Percentiles rank a stretch among this genome's conserved stretches.
Conservation (phyloP, 257 asterid species). For the Jacaranda copaia region DNA sequence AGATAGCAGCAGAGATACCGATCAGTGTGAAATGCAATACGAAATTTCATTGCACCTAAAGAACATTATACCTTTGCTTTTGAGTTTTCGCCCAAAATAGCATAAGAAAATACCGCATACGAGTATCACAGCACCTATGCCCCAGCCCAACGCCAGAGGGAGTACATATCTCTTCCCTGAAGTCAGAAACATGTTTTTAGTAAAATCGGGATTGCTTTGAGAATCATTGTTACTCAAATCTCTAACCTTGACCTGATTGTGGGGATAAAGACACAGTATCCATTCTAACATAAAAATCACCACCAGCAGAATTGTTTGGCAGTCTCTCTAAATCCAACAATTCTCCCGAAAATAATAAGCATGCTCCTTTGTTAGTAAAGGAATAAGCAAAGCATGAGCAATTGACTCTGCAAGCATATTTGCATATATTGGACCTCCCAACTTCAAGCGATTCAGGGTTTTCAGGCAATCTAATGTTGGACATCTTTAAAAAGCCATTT, state of each 20-base stretch:
- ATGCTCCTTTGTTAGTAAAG: slow-evolving; percentile 23
- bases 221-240: background rate
- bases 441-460: slow-evolving; percentile 29
- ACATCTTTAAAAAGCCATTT: background rate
- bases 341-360: slow-evolving; percentile 24
- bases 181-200: background rate
- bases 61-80: slow-evolving; percentile 29
- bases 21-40: background rate
- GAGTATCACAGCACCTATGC: slow-evolving; percentile 4
- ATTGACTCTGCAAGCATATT: slow-evolving; percentile 26
- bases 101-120: slow-evolving; percentile 22
- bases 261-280: background rate
- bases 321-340: slow-evolving; percentile 28
- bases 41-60: background rate
- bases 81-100: slow-evolving; percentile 22
- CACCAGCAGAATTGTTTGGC: background rate
- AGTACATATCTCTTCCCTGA: slow-evolving; percentile 31
- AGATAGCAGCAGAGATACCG: background rate
- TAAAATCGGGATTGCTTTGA: background rate
- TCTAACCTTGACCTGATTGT: slow-evolving; percentile 22
- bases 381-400: slow-evolving; percentile 47
- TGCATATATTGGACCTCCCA: slow-evolving; percentile 28
- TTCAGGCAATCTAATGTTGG: slow-evolving; percentile 28
- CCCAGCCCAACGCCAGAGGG: background rate
- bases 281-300: slow-evolving; percentile 22